A percentile compares a stretch with the other conserved stretches of the same genome.
phyloP scores from a whole-genome alignment of 345 rosid species.

The Moricandia moricandioides region DNA sequence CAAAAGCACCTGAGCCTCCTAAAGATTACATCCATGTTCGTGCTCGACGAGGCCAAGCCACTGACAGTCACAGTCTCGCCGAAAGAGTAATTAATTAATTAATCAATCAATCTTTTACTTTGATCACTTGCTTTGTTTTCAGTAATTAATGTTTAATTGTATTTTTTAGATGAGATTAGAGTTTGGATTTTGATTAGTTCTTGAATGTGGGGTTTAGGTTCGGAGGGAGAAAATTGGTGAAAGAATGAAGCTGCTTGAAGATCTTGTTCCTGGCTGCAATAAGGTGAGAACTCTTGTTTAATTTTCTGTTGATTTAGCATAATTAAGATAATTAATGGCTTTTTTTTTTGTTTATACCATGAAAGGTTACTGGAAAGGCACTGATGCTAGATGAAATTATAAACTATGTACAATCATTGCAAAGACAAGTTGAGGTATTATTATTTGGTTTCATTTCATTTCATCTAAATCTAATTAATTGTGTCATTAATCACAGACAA shows the following conservation, averaged over 20 bases:
- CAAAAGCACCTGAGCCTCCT: conserved; percentile 54
- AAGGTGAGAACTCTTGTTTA: conserved; percentile 45
- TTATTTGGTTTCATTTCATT: not conserved
- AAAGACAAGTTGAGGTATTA: conserved; percentile 87
- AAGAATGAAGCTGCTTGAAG: conserved; percentile 91
- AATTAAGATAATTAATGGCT: conserved; percentile 2
- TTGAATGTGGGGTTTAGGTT: conserved; percentile 40
- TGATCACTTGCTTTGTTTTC: not conserved
- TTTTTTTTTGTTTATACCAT: conserved; percentile 18
- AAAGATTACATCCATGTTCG: conserved; percentile 86
- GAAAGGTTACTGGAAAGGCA: conserved; percentile 81
- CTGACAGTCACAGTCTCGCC: conserved; percentile 94
- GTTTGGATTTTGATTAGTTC: not conserved
- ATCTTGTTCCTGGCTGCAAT: conserved; percentile 96
- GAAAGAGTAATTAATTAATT: conserved; percentile 62
- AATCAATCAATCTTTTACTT: not conserved
- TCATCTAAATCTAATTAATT: not conserved
- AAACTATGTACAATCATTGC: conserved; percentile 89
- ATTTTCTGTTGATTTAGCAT: not conserved
- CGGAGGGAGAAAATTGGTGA: conserved; percentile 94
- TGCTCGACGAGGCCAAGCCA: conserved; percentile 95
- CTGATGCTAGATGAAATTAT: conserved; percentile 87
- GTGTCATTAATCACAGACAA: conserved; percentile 42
- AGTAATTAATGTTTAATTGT: not conserved
- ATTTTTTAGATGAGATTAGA: not conserved